Base-by-base conservation (phyloP, 495 filamentous ascomycete species). In the Aspergillus nanangensis region DNA sequence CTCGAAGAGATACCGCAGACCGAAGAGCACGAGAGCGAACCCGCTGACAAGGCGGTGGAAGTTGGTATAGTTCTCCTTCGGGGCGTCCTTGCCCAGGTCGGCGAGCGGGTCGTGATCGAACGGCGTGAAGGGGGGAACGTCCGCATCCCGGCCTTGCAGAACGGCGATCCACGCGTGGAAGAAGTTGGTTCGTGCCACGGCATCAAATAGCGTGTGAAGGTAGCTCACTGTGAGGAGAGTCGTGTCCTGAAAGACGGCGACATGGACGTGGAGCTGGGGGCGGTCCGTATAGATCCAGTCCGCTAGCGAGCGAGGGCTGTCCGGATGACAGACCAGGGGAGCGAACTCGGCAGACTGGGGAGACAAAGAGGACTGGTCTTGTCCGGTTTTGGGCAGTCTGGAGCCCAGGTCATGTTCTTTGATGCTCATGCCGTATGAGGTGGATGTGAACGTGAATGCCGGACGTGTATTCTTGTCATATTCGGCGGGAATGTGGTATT, bases 171-270 rank as follows among this genome's bases (percentile, higher is more conserved):
- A 58, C 15, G 51, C 55, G 9, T 44, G 36, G 15, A 49, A 31
- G 18, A 58, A 49, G 8, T 29, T 43, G 8, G 41, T 14, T 46
- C 44, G 57, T 8, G 66, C 69, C 54, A 73, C 61, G 3, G 60
- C 69, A 44, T 79, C 76, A 32, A 62, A 63, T 8, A 74, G 47
- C 1, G 68, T 65, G 51, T 79, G 76, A 17, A 69, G 58, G 47
- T 55, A 76, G 10, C 53, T 58, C 23, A 75, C 40, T 4, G 59
- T 61, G 11, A 79, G 57, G 21, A 79, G 53, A 0, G 74, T 79
- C 8, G 67, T 62, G 54, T 79, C 67, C 13, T 56, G 48, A 47
- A 79, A 76, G 0, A 56, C 60, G 5, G 67, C 58, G 27, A 77
- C 58, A 39, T 77, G 71, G 13, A 79, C 55, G 14, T 61, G 53